Conservation (phyloP, 768 basidiomycete genomes). For the Leccinum pellstonianum region DNA sequence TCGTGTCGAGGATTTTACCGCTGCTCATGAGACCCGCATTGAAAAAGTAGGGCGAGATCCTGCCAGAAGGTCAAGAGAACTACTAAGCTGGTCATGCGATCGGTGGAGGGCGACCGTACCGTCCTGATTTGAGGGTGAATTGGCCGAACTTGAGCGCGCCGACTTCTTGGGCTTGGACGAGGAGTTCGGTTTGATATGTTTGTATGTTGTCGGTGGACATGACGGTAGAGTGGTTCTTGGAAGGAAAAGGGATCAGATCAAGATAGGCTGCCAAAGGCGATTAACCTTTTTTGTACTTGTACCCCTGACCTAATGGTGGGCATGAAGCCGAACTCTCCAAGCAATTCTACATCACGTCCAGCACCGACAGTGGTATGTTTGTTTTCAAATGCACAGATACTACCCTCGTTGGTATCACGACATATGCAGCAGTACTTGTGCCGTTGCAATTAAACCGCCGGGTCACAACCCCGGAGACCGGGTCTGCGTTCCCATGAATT, state of each 20-base stretch:
- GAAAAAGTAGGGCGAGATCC: slow-evolving; percentile 95
- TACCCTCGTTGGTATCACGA: too few relatives aligned
- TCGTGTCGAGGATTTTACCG: slow-evolving; percentile 72
- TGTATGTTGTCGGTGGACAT: slow-evolving; percentile 35
- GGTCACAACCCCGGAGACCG: too few relatives aligned
- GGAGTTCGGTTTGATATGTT: slow-evolving; percentile 61
- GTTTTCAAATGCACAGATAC: too few relatives aligned
- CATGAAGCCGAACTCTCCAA: background rate
- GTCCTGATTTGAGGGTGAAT: slow-evolving; percentile 93
- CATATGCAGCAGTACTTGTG: too few relatives aligned
- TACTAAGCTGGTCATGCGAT: background rate
- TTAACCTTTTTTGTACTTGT: slow-evolving; percentile 9
- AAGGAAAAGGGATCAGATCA: background rate
- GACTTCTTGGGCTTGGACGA: slow-evolving; percentile 62
- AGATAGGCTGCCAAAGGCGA: background rate
- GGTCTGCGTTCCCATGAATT: too few relatives aligned
- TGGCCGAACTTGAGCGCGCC: slow-evolving; percentile 86
- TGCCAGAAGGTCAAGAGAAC: slow-evolving; percentile 27
- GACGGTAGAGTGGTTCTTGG: background rate
- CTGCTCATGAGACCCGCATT: slow-evolving; percentile 88
- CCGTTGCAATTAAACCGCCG: too few relatives aligned
- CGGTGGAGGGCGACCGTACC: slow-evolving; percentile 46
- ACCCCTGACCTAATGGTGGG: background rate
- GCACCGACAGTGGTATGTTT: too few relatives aligned
- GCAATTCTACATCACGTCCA: background rate